Evolutionary conservation across 371 early-diverging fungal species (phyloP).

Genomic region (Syncephalastrum contaminatum): DNA sequence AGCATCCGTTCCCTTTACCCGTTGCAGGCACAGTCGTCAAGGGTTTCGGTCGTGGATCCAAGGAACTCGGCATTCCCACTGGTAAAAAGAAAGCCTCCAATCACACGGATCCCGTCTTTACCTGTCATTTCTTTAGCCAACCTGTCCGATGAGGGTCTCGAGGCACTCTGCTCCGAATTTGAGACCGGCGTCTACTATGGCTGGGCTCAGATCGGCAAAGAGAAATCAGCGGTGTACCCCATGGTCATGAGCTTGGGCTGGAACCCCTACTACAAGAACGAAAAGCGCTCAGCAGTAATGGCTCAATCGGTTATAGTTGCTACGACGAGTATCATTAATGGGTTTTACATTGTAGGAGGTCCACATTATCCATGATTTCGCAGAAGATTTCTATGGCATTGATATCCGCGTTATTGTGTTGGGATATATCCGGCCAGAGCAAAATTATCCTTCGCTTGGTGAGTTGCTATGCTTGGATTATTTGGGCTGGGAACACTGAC

Average conservation of each 20-base stretch:
- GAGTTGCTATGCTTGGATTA: slow-evolving; percentile 11
- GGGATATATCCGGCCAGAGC: slow-evolving; percentile 90
- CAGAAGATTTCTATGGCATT: slow-evolving; percentile 88
- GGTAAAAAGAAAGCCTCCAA: slow-evolving; percentile 53
- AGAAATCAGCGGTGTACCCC: slow-evolving; percentile 63
- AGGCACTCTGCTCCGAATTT: slow-evolving; percentile 59
- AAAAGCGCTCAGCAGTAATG: slow-evolving; percentile 85
- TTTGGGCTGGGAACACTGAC: neutral
- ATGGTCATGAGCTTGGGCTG: slow-evolving; percentile 99
- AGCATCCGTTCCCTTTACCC: slow-evolving; percentile 67
- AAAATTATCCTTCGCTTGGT: slow-evolving; percentile 85
- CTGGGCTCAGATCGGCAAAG: slow-evolving; percentile 77
- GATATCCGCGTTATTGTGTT: slow-evolving; percentile 80
- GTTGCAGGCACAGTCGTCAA: slow-evolving; percentile 79
- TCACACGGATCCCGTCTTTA: neutral
- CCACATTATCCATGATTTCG: slow-evolving; percentile 88
- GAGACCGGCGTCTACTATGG: slow-evolving; percentile 95
- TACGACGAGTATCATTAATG: neutral
- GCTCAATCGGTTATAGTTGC: neutral
- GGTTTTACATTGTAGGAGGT: slow-evolving; percentile 69
- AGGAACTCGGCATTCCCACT: slow-evolving; percentile 96
- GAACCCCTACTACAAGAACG: slow-evolving; percentile 98
- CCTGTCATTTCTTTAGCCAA: slow-evolving; percentile 65
- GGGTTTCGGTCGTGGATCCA: slow-evolving; percentile 95
- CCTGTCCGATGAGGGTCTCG: slow-evolving; percentile 78